Percentiles rank a stretch among this genome's conserved stretches.
Evolutionary conservation across 164 flowering plant species (phyloP).

Genomic region (Dillenia suffruticosa): DNA sequence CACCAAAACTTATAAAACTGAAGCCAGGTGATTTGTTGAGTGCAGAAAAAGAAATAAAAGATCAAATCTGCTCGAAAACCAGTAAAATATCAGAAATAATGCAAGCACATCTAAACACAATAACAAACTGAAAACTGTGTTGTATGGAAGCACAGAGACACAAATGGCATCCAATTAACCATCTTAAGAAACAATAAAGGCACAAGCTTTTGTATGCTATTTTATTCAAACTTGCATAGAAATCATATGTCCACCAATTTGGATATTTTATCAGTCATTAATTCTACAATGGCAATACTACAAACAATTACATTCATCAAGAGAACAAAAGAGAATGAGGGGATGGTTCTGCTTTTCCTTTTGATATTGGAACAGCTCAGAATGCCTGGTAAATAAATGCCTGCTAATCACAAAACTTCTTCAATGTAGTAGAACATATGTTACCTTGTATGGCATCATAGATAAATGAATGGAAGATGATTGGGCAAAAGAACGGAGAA

Average conservation of each 20-base stretch:
- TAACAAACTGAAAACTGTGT: too few species aligned
- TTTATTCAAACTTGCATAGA: slow-evolving; percentile 26
- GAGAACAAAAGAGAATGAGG: neutral
- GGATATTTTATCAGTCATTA: slow-evolving; percentile 32
- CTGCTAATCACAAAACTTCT: slow-evolving; percentile 28
- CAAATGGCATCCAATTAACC: too few species aligned
- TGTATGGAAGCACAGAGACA: too few species aligned
- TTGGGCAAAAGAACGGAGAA: slow-evolving; percentile 14
- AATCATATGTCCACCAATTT: slow-evolving; percentile 40
- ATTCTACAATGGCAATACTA: slow-evolving; percentile 37
- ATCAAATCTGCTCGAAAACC: too few species aligned
- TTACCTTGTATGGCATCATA: slow-evolving; percentile 19
- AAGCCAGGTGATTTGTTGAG: too few species aligned
- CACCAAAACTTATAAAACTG: too few species aligned
- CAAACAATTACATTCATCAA: slow-evolving; percentile 11
- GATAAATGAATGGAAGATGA: slow-evolving; percentile 16
- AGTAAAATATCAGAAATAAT: too few species aligned
- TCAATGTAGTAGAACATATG: slow-evolving; percentile 15
- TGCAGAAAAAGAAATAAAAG: too few species aligned
- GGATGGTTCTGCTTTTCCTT: slow-evolving; percentile 19
- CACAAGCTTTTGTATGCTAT: slow-evolving; percentile 13
- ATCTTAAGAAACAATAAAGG: too few species aligned
- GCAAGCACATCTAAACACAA: too few species aligned
- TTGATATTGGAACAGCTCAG: slow-evolving; percentile 14
- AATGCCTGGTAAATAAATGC: slow-evolving; percentile 15